Evolutionary conservation across 805 yeast species (phyloP), one percentile per base, ranked within the genome.

Genomic region (Candida sakaeoensis): DNA sequence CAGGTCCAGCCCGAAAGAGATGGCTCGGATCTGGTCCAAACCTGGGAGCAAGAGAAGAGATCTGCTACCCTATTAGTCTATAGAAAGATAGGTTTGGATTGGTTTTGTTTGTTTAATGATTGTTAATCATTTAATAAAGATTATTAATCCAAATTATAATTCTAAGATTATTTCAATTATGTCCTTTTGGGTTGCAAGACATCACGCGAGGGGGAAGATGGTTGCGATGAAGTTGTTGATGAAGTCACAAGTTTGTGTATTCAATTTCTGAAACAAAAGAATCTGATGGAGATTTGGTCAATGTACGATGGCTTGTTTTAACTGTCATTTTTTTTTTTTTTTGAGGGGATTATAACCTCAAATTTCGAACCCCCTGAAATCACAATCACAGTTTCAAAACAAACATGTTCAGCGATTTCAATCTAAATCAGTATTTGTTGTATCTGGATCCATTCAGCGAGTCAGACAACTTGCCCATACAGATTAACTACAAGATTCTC

Each of bases 401-500:
- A n/a, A n/a, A n/a, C n/a, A n/a, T n/a, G 9, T 21, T 21, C 6
- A 13, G 12, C 15, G 14, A 16, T 19, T 33, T 33, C 29, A 33
- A 24, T 24, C 24, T 23, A 9, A 24, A 23, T 14, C 28, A 22
- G n/a, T 33, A 33, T 33, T 21, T 33, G 16, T 13, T 5, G 12
- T 33, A 33, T 24, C 24, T 17, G 12, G 36, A 33, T 24, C 36
- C 24, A 22, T 33, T 24, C 8, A 22, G 29, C 9, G 19, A 33
- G 14, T 28, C 32, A 15, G 30, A 27, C 7, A 27, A 27, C 13
- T 27, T 27, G 14, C 30, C 30, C 10, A 27, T 27, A 13, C 30
- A 27, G 13, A 27, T n/a, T 6, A 27, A 27, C 14, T 16, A 27
- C 6, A 6, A 13, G 10, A 27, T 27, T 6, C 10, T 27, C 13